These are phyloP conservation scores for Hymenoscyphus infarciens DNA, from an alignment of 2,329 filamentous ascomycete species.

Conservation along the genomic window DNA sequence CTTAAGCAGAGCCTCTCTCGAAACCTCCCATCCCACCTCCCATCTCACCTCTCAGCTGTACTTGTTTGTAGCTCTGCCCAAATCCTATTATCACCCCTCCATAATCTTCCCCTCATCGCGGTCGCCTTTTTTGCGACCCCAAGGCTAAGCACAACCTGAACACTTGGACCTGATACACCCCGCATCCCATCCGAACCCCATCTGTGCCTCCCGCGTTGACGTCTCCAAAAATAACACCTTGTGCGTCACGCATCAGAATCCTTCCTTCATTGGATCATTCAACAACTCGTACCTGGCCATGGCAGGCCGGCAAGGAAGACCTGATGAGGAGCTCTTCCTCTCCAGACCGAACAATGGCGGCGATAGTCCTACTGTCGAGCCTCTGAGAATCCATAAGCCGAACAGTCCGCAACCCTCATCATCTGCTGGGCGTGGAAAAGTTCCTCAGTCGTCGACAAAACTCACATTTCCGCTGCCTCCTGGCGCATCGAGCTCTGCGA, in stretches of 20 bases:
- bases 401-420: constrained; percentile 56
- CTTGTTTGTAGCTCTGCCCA: not conserved
- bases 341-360: constrained; percentile 41
- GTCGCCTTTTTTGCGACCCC: not conserved
- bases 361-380: constrained; percentile 77
- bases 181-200: constrained; percentile 11
- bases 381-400: constrained; percentile 80
- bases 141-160: not conserved
- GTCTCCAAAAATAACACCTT: constrained; percentile 32
- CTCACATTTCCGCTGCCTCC: constrained; percentile 62
- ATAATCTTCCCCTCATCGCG: constrained; percentile 1
- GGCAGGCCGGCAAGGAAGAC: constrained; percentile 53
- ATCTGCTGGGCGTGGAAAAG: constrained; percentile 42
- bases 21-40: constrained; percentile 14
- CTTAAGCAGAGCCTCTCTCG: constrained; percentile 6
- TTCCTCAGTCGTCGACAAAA: constrained; percentile 47
- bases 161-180: constrained; percentile 4
- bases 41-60: constrained; percentile 15
- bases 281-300: constrained; percentile 24
- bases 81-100: not conserved
- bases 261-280: constrained; percentile 25
- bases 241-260: constrained; percentile 28
- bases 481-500: constrained; percentile 67
- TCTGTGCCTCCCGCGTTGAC: constrained; percentile 30
- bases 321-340: constrained; percentile 82